Base-by-base conservation (phyloP, 108 stramenopile genomes). In the Cyclostephanos tholiformis region DNA sequence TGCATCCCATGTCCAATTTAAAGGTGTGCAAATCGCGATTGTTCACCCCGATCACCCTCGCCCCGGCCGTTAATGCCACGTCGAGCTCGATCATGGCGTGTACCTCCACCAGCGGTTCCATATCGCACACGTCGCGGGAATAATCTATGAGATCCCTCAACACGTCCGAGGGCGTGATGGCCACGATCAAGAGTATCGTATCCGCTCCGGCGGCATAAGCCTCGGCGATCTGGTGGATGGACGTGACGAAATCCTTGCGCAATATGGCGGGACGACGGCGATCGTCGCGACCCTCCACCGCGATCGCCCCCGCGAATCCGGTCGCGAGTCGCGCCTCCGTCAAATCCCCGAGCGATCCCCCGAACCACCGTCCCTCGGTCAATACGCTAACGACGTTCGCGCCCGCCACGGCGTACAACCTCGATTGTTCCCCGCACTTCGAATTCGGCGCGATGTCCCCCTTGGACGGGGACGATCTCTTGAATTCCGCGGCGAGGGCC, bases 401-500 rank as follows among this genome's bases (percentile, higher is more conserved):
- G 0, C 99, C 99, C 1, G 91, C 97, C 13, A 50, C 65, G 27
- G 86, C 84, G 74, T 99, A 99, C 49, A 61, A 49, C 19, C 61
- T 20, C 0, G 94, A 96, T 71, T 98, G 98, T 43, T 95, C 93
- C 0, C 89, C 96, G 0, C 95, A 88, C 51, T 80, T 63, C 49
- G 86, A 56, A 16, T 61, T 57, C 1, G 84, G 66, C 16, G 84
- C 90, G 70, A 99, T 98, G 71, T 91, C 84, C 4, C 99, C 98
- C 84, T 99, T 99, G 76, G 84, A 87, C 20, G 99, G 99, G 23
- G 85, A 87, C 7, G 97, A 97, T 9, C 99, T 88, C 71, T 99
- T 99, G 84, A 99, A 98, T 83, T 99, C 99, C n/a, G 98, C 98
- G 0, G 99, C 99, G 17, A 99, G 82, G 4, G 91, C 85, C 95